phyloP scores from a whole-genome alignment of 2,329 filamentous ascomycete genomes.

The Diaporthe sp. region DNA sequence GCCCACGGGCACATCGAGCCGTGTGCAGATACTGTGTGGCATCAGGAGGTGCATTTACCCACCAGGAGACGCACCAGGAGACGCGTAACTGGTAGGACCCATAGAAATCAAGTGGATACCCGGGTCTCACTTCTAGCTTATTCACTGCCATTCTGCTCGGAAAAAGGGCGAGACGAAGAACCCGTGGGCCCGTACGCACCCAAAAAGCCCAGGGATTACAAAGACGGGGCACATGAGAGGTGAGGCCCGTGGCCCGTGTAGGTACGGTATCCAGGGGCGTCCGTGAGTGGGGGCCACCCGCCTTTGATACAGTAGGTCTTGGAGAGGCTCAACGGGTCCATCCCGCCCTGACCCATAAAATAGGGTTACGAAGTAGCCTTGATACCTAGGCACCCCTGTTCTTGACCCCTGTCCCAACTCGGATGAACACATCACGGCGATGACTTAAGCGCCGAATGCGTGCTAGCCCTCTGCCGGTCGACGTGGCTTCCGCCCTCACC shows the following conservation, averaged over 20 bases:
- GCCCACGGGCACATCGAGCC: background rate
- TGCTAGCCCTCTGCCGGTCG: no score
- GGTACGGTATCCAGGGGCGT: background rate
- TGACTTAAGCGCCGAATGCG: background rate
- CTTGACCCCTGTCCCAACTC: background rate
- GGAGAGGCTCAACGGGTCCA: background rate
- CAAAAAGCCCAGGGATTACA: background rate
- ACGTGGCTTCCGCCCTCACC: no score
- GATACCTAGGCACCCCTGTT: background rate
- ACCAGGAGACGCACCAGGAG: background rate
- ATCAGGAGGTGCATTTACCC: background rate
- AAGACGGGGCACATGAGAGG: background rate
- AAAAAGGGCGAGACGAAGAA: background rate
- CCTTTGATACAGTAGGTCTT: background rate
- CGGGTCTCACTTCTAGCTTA: background rate
- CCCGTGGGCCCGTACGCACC: background rate
- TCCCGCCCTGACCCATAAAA: background rate
- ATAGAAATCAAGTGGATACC: background rate
- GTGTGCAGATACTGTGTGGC: background rate
- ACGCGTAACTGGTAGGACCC: background rate
- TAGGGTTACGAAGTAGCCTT: background rate
- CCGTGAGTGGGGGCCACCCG: background rate
- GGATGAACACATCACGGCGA: background rate
- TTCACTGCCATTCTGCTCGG: background rate
- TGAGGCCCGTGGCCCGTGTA: background rate